phyloP scores from a whole-genome alignment of 805 yeast species.

The Naumovozyma castellii region DNA sequence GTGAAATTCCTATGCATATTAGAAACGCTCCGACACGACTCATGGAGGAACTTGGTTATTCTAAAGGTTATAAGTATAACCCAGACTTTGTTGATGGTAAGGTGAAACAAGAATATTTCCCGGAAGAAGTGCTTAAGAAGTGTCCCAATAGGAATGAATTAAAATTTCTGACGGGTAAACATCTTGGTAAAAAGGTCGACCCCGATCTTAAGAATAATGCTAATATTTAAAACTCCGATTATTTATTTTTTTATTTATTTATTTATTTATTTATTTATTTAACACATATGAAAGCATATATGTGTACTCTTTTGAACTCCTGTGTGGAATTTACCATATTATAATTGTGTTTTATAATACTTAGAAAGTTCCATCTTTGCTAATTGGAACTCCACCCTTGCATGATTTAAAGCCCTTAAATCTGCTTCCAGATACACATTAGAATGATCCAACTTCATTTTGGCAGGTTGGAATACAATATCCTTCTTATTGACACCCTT shows the following conservation, averaged over 20 bases:
- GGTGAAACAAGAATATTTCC: conserved; percentile 69
- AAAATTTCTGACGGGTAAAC: conserved; percentile 43
- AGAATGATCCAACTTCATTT: too few species aligned
- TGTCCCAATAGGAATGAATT: conserved; percentile 26
- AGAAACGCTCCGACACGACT: conserved; percentile 90
- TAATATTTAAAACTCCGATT: too few species aligned
- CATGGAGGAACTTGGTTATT: conserved; percentile 84
- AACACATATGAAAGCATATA: too few species aligned
- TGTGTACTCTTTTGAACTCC: too few species aligned
- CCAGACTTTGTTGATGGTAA: conserved; percentile 68
- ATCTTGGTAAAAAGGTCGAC: conserved; percentile 43
- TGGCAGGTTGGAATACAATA: conserved; percentile 34
- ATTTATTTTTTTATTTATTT: not conserved
- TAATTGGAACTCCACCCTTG: conserved; percentile 38
- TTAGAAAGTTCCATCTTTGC: conserved; percentile 39
- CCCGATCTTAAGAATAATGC: conserved; percentile 30
- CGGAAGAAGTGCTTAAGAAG: conserved; percentile 39
- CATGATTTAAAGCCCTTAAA: conserved; percentile 39
- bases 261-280: too few species aligned
- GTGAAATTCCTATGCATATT: conserved; percentile 61
- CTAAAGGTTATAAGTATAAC: conserved; percentile 77
- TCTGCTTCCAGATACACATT: too few species aligned
- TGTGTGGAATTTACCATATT: too few species aligned
- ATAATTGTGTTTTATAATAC: conserved; percentile 40
- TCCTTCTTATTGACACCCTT: conserved; percentile 9